Conservation (phyloP, 768 basidiomycete species). For the Clavaria fumosa region DNA sequence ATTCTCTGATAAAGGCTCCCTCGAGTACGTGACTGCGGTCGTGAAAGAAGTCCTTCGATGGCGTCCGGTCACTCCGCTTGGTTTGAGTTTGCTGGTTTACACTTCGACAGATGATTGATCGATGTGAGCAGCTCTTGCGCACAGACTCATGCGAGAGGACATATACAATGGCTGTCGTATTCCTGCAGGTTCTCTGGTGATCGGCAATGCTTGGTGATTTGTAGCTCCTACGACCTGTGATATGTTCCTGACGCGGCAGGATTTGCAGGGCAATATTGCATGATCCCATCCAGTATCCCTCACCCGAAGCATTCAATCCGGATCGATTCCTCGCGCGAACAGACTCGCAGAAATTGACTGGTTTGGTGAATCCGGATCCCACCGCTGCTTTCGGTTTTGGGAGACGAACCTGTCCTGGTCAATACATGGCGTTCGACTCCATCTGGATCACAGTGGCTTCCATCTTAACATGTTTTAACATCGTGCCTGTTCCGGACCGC, state of each 20-base stretch:
- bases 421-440: constrained; percentile 27
- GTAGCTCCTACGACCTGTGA: background rate
- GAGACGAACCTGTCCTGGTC: constrained; percentile 26
- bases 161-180: constrained; percentile 30
- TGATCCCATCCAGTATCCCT: constrained; percentile 16
- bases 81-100: constrained; percentile 9
- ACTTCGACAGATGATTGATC: background rate
- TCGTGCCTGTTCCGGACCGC: constrained; percentile 23
- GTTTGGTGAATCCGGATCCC: constrained; percentile 6
- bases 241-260: background rate
- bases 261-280: constrained; percentile 18
- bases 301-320: constrained; percentile 18
- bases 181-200: constrained; percentile 25
- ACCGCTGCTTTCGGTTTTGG: constrained; percentile 9
- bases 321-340: constrained; percentile 19
- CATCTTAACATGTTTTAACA: constrained; percentile 24
- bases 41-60: constrained; percentile 25
- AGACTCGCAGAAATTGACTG: no score
- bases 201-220: constrained; percentile 21
- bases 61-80: constrained; percentile 19
- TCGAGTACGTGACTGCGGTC: constrained; percentile 25
- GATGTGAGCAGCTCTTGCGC: constrained; percentile 18
- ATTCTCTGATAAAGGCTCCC: constrained; percentile 20
- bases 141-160: constrained; percentile 25
- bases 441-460: constrained; percentile 29